Evolutionary conservation across 768 basidiomycete species (phyloP), one percentile per base, ranked within the genome.

Genomic region (Podaxis mareebaensis): DNA sequence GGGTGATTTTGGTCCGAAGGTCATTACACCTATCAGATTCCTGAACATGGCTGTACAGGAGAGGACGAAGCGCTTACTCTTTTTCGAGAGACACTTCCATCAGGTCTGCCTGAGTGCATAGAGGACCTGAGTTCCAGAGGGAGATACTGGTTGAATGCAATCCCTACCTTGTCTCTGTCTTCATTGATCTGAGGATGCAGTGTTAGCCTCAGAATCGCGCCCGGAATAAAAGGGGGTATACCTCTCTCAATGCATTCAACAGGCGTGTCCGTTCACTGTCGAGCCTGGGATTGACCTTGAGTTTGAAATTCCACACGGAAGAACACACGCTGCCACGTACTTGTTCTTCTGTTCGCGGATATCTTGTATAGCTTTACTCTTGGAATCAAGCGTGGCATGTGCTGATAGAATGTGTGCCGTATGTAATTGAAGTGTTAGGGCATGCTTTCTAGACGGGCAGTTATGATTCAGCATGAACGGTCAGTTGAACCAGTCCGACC

Each of bases 321-420:
- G 28, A 22, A 12, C 2, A 13, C 26, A 61, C 15, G 24, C 28
- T 17, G 30, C 28, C 38, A 66, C 85, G 51, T 70, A 92, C 92
- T 90, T 89, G 73, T 93, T 92, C 74, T 89, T 89, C 77, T 94
- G 92, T 73, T 92, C 92, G 59, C 84, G 85, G 51, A 94, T 78
- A 71, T 93, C 92, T 75, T 93, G 89, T 15, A 94, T 85, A 7
- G 89, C 83, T 67, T 86, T 91, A 65, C 83, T 83, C 72, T 92
- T 93, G 72, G 89, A 85, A 64, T 93, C 90, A 4, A 94, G 78
- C 33, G 87, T 83, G 1, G 90, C 86, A 71, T 94, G 92, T 5
- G 91, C 91, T 7, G 92, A 92, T 2, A 94, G 78, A 48, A 94
- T 92, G 71, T 94, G 91, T 10, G 93, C 92, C 10, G 93, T 94